A percentile compares a stretch with the other conserved stretches of the same genome.
These are phyloP conservation scores for Globisporangium emineosum DNA, from an alignment of 352 stramenopile species.

Conservation along the genomic window DNA sequence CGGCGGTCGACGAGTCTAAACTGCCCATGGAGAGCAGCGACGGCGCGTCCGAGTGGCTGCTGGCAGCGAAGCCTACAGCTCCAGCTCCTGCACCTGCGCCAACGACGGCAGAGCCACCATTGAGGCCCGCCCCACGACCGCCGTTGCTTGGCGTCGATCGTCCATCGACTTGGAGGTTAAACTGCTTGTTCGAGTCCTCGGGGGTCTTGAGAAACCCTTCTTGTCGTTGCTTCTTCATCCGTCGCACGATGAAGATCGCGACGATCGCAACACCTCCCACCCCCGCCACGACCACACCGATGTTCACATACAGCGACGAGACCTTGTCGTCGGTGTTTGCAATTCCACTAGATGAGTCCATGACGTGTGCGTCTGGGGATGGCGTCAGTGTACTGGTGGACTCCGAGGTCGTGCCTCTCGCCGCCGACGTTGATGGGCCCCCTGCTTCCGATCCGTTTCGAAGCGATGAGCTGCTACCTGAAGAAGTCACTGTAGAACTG, in stretches of 20 bases:
- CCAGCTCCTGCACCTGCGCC: background rate
- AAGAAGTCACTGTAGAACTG: background rate
- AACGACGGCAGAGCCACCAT: background rate
- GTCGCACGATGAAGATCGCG: conserved; percentile 42
- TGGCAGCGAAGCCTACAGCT: background rate
- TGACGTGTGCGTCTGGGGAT: background rate
- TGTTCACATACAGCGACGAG: conserved; percentile 35
- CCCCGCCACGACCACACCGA: conserved; percentile 41
- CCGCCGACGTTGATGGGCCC: background rate
- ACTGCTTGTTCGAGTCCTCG: conserved; percentile 27
- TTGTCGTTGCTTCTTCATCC: conserved; percentile 29
- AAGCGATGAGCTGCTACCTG: background rate
- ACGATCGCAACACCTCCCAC: conserved; percentile 43
- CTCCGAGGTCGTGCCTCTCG: background rate
- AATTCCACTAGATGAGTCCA: conserved; percentile 4
- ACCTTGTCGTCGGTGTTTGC: background rate
- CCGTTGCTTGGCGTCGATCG: conserved; percentile 7
- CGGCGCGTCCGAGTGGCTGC: conserved; percentile 23
- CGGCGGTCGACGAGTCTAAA: conserved; percentile 22
- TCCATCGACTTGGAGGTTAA: conserved; percentile 21
- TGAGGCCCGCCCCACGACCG: background rate
- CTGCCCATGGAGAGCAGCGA: conserved; percentile 23
- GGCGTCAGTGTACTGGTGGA: background rate
- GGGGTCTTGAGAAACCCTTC: conserved; percentile 24
- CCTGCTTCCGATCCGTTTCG: background rate